Conservation (phyloP, 345 rosid species). For the Psidium friedrichsthalianum region DNA sequence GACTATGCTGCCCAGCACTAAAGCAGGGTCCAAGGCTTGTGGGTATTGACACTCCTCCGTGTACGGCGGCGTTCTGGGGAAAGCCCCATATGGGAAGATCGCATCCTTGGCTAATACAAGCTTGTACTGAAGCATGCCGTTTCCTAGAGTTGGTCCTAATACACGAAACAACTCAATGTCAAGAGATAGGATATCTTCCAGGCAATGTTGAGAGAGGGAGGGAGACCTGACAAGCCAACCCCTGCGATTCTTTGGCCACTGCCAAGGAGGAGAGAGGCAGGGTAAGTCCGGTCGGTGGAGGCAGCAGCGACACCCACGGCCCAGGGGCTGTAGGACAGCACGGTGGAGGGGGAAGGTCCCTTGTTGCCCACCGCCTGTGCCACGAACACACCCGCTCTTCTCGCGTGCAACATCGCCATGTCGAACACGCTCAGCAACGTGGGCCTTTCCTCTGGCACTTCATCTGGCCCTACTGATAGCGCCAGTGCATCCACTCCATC, state of each 20-base stretch:
- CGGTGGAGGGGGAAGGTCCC: conserved; percentile 56
- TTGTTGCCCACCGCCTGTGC: conserved; percentile 79
- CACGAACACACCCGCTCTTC: conserved; percentile 69
- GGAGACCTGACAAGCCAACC: conserved; percentile 62
- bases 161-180: neutral
- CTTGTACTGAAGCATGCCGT: conserved; percentile 24
- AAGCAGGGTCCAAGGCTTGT: conserved; percentile 37
- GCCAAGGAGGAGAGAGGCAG: conserved; percentile 47
- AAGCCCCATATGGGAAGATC: conserved; percentile 23
- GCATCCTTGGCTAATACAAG: conserved; percentile 69
- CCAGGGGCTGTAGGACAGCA: conserved; percentile 83
- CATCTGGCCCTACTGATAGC: conserved; percentile 65
- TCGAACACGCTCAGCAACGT: conserved; percentile 60
- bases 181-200: neutral
- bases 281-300: conserved; percentile 52
- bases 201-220: neutral
- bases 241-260: conserved; percentile 47
- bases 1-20: conserved; percentile 44
- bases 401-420: conserved; percentile 41
- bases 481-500: conserved; percentile 69
- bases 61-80: conserved; percentile 32
- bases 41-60: conserved; percentile 73
- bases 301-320: conserved; percentile 48
- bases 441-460: conserved; percentile 45
- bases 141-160: conserved; percentile 57